Percentiles rank a stretch among this genome's conserved stretches.
These are phyloP conservation scores for Scutellaria baicalensis DNA, from an alignment of 257 asterid genomes.

Conservation along the genomic window DNA sequence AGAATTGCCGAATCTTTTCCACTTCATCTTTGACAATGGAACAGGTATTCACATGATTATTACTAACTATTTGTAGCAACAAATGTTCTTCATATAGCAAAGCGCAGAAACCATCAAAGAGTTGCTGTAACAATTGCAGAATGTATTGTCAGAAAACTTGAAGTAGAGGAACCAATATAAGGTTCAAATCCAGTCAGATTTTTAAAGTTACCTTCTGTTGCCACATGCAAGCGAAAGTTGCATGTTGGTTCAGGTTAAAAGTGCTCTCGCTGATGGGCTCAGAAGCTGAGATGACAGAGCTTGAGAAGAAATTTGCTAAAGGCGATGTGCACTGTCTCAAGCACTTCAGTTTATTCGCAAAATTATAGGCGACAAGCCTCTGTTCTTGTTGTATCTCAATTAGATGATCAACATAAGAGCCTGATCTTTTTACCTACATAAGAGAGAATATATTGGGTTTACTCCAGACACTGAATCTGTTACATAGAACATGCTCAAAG, in stretches of 20 bases:
- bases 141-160: conserved; percentile 1
- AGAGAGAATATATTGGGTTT: no score
- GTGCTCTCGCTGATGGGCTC: conserved; percentile 11
- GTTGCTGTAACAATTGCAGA: conserved; percentile 53
- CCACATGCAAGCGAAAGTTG: conserved; percentile 73
- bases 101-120: conserved; percentile 59
- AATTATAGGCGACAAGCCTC: conserved; percentile 59
- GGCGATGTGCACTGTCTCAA: conserved; percentile 59
- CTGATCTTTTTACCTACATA: conserved; percentile 54
- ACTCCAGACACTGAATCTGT: background rate
- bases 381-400: conserved; percentile 90
- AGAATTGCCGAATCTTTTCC: conserved; percentile 35
- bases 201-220: conserved; percentile 63
- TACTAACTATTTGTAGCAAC: conserved; percentile 48
- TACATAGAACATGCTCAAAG: background rate
- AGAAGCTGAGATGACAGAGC: conserved; percentile 17
- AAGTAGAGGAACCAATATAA: background rate
- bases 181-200: background rate
- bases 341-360: conserved; percentile 44
- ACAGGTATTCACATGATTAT: conserved; percentile 61
- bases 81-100: conserved; percentile 55
- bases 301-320: conserved; percentile 48
- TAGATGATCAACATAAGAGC: conserved; percentile 75
- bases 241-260: conserved; percentile 38
- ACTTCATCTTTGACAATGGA: conserved; percentile 40